Percentiles rank a stretch among this genome's conserved stretches.
Evolutionary conservation across 225 moss, liverwort and hornwort species (phyloP).

Genomic region (Takakia lepidozioides): DNA sequence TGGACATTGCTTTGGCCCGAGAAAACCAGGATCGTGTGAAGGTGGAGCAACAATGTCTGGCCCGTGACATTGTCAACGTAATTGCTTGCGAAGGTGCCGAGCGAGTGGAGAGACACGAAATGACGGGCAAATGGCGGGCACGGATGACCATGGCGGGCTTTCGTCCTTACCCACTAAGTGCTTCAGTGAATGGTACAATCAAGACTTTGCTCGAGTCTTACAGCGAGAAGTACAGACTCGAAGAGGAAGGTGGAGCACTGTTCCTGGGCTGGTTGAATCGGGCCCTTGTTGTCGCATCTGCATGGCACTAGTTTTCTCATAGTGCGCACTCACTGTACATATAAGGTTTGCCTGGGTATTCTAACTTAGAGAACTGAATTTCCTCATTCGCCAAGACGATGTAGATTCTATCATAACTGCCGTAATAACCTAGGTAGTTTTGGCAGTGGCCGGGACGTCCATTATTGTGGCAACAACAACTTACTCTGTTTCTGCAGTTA

Average conservation of each 20-base stretch:
- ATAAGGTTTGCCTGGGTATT: constrained; percentile 6
- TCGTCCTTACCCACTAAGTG: constrained; percentile 40
- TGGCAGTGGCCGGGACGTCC: too few species aligned
- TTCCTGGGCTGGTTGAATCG: constrained; percentile 50
- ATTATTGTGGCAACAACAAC: too few species aligned
- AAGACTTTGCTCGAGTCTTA: constrained; percentile 52
- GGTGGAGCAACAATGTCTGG: constrained; percentile 71
- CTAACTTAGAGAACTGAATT: too few species aligned
- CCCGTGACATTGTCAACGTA: constrained; percentile 76
- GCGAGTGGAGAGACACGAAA: constrained; percentile 69
- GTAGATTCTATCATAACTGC: too few species aligned
- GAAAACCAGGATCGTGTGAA: constrained; percentile 69
- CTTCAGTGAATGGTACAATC: constrained; percentile 44
- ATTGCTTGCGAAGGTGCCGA: constrained; percentile 69
- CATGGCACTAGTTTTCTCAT: constrained; percentile 36
- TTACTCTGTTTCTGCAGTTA: too few species aligned
- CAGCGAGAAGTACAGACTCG: constrained; percentile 47
- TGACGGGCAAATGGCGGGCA: constrained; percentile 63
- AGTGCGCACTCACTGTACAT: constrained; percentile 17
- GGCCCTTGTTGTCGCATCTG: constrained; percentile 40
- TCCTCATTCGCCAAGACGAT: too few species aligned
- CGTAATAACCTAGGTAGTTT: too few species aligned
- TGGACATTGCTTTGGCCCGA: constrained; percentile 60
- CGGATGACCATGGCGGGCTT: constrained; percentile 67
- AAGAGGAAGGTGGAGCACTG: constrained; percentile 46